phyloP scores from a whole-genome alignment of 345 rosid species.

The Populus nigra region DNA sequence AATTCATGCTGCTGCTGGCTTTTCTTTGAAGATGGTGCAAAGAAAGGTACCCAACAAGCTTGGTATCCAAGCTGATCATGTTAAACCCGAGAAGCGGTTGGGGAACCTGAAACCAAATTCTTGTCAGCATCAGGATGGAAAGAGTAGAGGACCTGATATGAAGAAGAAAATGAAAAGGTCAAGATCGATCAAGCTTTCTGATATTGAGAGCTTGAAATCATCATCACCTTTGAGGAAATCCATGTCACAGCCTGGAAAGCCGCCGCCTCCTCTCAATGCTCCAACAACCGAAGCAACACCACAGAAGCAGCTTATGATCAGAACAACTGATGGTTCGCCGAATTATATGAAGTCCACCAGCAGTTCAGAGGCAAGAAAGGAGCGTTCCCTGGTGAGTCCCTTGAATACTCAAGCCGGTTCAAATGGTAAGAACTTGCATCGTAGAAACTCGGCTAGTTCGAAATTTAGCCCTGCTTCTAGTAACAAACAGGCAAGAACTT shows the following conservation, averaged over 20 bases:
- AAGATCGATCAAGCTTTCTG: constrained; percentile 51
- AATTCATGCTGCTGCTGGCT: constrained; percentile 24
- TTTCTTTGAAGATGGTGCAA: constrained; percentile 71
- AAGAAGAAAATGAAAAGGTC: constrained; percentile 79
- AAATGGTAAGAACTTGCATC: constrained; percentile 28
- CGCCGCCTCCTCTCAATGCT: constrained; percentile 27
- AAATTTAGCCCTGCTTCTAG: constrained; percentile 38
- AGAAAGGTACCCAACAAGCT: constrained; percentile 53
- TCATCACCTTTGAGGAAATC: constrained; percentile 30
- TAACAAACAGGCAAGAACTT: constrained; percentile 28
- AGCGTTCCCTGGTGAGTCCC: constrained; percentile 48
- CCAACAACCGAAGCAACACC: constrained; percentile 20
- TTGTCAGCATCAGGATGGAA: constrained; percentile 51
- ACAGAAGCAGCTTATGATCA: constrained; percentile 38
- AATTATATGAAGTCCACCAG: constrained; percentile 89
- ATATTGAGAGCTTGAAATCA: constrained; percentile 33
- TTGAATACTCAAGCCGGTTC: constrained; percentile 27
- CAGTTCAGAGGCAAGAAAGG: constrained; percentile 79
- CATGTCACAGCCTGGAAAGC: constrained; percentile 47
- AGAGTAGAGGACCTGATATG: constrained; percentile 61
- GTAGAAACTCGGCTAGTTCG: constrained; percentile 26
- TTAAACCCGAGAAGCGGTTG: constrained; percentile 44
- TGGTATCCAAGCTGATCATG: constrained; percentile 51
- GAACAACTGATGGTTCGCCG: constrained; percentile 41
- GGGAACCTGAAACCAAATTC: constrained; percentile 46